Evolutionary conservation across 257 asterid species (phyloP).

Genomic region (Solanum medicagineum): DNA sequence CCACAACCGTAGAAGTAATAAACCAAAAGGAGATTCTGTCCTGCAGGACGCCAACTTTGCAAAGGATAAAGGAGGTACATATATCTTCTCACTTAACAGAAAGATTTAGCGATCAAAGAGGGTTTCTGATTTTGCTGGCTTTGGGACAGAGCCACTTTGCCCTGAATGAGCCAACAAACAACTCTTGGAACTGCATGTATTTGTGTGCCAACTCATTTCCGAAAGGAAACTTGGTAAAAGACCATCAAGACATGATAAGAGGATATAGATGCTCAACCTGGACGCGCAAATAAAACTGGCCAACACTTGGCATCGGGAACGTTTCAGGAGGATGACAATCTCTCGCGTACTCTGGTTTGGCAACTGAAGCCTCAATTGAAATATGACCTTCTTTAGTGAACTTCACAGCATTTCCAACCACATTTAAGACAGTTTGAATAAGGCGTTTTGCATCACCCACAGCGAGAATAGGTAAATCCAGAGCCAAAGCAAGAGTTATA

Average conservation of each 20-base stretch:
- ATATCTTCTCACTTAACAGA: neutral
- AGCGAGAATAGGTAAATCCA: constrained; percentile 46
- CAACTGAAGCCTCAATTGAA: constrained; percentile 41
- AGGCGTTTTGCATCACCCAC: constrained; percentile 56
- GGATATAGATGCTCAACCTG: constrained; percentile 26
- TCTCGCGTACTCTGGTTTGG: constrained; percentile 38
- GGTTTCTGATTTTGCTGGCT: neutral
- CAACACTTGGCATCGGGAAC: constrained; percentile 22
- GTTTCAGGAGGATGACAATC: constrained; percentile 35
- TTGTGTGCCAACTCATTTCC: neutral
- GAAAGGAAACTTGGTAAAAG: neutral
- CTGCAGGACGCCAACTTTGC: neutral
- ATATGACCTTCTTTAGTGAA: constrained; percentile 57
- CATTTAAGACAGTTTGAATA: constrained; percentile 43
- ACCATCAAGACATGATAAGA: neutral
- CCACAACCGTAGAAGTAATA: neutral
- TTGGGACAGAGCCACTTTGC: neutral
- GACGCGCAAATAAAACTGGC: constrained; percentile 49
- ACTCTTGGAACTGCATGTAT: neutral
- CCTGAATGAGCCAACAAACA: neutral
- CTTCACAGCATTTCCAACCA: constrained; percentile 59
- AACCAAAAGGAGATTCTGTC: neutral
- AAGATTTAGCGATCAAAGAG: neutral
- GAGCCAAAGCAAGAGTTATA: constrained; percentile 29
- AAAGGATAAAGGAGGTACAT: neutral